Evolutionary conservation across 2,329 filamentous ascomycete genomes (phyloP).

Genomic region (Pochonia chlamydosporia): DNA sequence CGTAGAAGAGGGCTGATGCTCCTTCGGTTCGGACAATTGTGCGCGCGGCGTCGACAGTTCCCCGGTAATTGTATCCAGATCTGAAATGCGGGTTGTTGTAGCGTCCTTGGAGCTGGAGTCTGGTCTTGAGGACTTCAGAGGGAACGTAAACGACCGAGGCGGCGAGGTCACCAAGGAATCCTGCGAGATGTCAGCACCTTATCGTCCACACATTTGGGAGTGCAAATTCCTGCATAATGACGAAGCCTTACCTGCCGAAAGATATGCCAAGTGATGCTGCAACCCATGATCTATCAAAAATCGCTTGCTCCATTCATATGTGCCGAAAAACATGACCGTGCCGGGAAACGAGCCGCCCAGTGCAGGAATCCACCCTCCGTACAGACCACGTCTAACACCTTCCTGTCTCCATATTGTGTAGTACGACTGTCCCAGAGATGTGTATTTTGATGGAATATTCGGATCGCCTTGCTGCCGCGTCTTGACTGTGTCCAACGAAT

Average conservation of each 20-base stretch:
- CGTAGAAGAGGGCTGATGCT: constrained; percentile 80
- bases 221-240: background rate
- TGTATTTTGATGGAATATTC: constrained; percentile 87
- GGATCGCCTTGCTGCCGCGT: constrained; percentile 96
- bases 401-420: constrained; percentile 91
- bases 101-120: constrained; percentile 87
- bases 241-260: constrained; percentile 62
- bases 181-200: constrained; percentile 33
- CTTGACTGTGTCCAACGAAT: constrained; percentile 97
- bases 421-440: constrained; percentile 84
- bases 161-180: constrained; percentile 88
- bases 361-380: constrained; percentile 89
- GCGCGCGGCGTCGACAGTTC: constrained; percentile 74
- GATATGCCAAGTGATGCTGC: constrained; percentile 77
- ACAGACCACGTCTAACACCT: constrained; percentile 77
- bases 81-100: constrained; percentile 92
- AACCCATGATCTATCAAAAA: constrained; percentile 79
- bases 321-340: constrained; percentile 91
- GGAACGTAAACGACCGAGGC: constrained; percentile 93
- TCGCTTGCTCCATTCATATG: constrained; percentile 93
- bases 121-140: constrained; percentile 96
- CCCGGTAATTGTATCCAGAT: constrained; percentile 93
- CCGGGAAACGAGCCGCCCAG: constrained; percentile 89
- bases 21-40: constrained; percentile 84
- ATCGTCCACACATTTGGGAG: background rate